phyloP scores from a whole-genome alignment of 129 eudicot genomes.

The Lactuca sativa region DNA sequence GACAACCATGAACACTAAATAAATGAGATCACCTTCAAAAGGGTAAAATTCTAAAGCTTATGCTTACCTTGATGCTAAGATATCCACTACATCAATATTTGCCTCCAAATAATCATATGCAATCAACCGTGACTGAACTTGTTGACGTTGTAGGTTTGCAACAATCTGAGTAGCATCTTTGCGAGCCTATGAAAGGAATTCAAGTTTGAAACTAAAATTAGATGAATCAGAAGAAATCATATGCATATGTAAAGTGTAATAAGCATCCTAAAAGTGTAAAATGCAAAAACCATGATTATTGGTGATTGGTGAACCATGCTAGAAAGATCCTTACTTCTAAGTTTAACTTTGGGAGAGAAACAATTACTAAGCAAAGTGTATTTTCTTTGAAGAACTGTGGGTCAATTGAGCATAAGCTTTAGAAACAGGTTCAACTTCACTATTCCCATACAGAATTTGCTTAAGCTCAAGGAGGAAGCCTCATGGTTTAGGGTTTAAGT shows the following conservation, averaged over 20 bases:
- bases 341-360: conserved; percentile 80
- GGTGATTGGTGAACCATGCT: background rate
- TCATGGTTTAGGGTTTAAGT: too few relatives aligned
- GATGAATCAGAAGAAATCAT: background rate
- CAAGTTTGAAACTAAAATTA: background rate
- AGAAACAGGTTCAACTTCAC: conserved; percentile 87
- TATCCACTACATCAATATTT: conserved; percentile 88
- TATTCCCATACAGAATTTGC: conserved; percentile 71
- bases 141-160: conserved; percentile 91
- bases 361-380: conserved; percentile 73
- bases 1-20: background rate
- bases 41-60: conserved; percentile 10
- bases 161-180: conserved; percentile 98
- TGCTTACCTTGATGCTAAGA: conserved; percentile 77
- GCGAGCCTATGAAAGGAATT: conserved; percentile 56
- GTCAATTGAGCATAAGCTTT: conserved; percentile 95
- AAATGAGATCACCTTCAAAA: background rate
- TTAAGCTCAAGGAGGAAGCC: conserved; percentile 62
- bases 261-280: background rate
- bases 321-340: conserved; percentile 56
- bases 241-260: background rate
- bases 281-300: too few relatives aligned
- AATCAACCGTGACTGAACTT: conserved; percentile 79
- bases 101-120: conserved; percentile 96
- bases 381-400: conserved; percentile 81